phyloP scores from a whole-genome alignment of 768 basidiomycete genomes.

The Xerocomus spinulosus region DNA sequence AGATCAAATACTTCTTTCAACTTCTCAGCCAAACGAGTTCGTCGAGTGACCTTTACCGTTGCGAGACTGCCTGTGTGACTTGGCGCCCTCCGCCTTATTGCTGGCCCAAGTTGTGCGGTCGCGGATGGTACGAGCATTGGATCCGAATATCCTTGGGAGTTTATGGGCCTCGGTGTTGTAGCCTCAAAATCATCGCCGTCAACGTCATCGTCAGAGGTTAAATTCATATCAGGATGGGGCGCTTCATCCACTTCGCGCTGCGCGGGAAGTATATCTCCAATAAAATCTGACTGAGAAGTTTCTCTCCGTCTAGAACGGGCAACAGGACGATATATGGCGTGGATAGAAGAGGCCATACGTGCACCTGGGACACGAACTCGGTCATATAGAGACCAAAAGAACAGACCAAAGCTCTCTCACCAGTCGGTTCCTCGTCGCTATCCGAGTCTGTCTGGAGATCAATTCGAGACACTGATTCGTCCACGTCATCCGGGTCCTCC shows the following conservation, averaged over 20 bases:
- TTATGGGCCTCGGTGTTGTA: constrained; percentile 38
- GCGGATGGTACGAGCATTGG: constrained; percentile 1
- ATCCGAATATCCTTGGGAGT: constrained; percentile 13
- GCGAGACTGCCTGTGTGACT: constrained; percentile 61
- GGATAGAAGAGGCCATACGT: constrained; percentile 77
- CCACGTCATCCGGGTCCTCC: constrained; percentile 64
- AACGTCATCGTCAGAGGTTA: constrained; percentile 49
- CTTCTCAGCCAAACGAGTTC: constrained; percentile 79
- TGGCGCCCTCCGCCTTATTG: constrained; percentile 20
- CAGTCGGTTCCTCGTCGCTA: constrained; percentile 56
- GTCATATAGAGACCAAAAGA: background rate
- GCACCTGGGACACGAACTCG: constrained; percentile 29
- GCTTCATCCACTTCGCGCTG: constrained; percentile 29
- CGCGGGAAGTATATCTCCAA: constrained; percentile 4
- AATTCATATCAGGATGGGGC: constrained; percentile 30
- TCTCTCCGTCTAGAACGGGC: constrained; percentile 56
- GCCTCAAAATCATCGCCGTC: constrained; percentile 57
- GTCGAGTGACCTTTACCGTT: constrained; percentile 64
- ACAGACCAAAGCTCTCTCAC: constrained; percentile 28
- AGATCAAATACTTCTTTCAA: constrained; percentile 85
- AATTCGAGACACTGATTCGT: constrained; percentile 46
- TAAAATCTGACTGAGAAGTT: constrained; percentile 14
- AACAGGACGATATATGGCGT: constrained; percentile 79
- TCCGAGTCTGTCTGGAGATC: constrained; percentile 46
- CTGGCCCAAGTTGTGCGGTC: constrained; percentile 14